These are phyloP conservation scores for Vigna unguiculata DNA, from an alignment of 306 rosid species.

Conservation along the genomic window DNA sequence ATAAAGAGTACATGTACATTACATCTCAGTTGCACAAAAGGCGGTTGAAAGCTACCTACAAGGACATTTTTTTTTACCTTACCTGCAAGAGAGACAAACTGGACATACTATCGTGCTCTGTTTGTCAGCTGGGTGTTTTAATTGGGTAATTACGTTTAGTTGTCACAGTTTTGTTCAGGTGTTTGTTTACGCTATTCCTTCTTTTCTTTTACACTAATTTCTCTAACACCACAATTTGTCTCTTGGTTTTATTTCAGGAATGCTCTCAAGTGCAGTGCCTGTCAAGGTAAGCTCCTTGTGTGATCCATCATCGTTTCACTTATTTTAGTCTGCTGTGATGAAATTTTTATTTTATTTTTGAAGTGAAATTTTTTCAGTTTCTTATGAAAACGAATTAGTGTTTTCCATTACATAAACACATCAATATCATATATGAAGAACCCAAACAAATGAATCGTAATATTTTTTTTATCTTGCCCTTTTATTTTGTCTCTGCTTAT, in stretches of 20 bases:
- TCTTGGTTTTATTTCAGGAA: slow-evolving; percentile 60
- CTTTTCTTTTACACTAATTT: slow-evolving; percentile 15
- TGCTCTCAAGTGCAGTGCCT: slow-evolving; percentile 73
- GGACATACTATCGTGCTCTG: slow-evolving; percentile 66
- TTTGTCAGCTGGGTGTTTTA: slow-evolving; percentile 70
- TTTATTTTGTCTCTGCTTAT: too few species aligned
- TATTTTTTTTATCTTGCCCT: too few species aligned
- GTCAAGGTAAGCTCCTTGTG: slow-evolving; percentile 69
- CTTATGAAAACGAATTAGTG: slow-evolving; percentile 9
- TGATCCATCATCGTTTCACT: slow-evolving; percentile 17
- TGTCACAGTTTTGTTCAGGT: neutral
- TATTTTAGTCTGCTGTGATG: slow-evolving; percentile 8
- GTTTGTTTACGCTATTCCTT: neutral
- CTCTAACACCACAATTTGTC: slow-evolving; percentile 27
- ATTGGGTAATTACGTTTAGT: slow-evolving; percentile 57
- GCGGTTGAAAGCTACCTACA: slow-evolving; percentile 55
- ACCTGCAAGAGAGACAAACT: slow-evolving; percentile 80
- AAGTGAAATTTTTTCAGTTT: slow-evolving; percentile 18
- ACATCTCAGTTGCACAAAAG: slow-evolving; percentile 54
- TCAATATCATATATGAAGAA: neutral
- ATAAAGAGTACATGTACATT: slow-evolving; percentile 50
- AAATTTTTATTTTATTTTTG: neutral
- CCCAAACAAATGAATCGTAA: too few species aligned
- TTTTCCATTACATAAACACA: slow-evolving; percentile 11
- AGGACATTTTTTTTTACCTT: slow-evolving; percentile 80